Conservation (phyloP, 192 early-diverging fungal genomes). For the Paraglomus occultum region DNA sequence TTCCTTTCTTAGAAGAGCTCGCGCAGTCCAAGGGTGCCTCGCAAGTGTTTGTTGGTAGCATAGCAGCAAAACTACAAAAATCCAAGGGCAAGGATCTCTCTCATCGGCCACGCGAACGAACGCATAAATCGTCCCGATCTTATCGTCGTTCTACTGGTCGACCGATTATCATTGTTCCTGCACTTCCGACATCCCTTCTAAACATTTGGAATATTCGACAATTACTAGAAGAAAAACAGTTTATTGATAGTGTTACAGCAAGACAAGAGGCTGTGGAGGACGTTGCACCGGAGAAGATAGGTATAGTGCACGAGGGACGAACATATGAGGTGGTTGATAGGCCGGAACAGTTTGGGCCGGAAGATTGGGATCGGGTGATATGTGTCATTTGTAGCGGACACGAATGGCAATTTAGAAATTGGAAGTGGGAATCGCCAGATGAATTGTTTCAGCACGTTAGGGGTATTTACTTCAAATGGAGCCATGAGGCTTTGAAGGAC, state of each 20-base stretch:
- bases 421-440: slow-evolving; percentile 82
- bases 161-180: slow-evolving; percentile 94
- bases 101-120: too few relatives aligned
- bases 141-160: slow-evolving; percentile 33
- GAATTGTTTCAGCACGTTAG: slow-evolving; percentile 78
- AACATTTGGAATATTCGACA: slow-evolving; percentile 88
- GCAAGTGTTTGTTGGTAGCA: too few relatives aligned
- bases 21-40: too few relatives aligned
- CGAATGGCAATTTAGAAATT: slow-evolving; percentile 93
- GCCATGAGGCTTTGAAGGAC: slow-evolving; percentile 43
- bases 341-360: slow-evolving; percentile 63
- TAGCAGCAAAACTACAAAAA: too few relatives aligned
- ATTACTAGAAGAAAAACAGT: slow-evolving; percentile 76
- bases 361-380: slow-evolving; percentile 87
- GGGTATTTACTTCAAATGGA: slow-evolving; percentile 63
- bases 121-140: too few relatives aligned
- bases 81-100: too few relatives aligned
- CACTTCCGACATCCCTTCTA: slow-evolving; percentile 75
- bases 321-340: slow-evolving; percentile 82
- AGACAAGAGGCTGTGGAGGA: slow-evolving; percentile 67
- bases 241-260: slow-evolving; percentile 59
- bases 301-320: slow-evolving; percentile 53
- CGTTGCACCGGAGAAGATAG: slow-evolving; percentile 59
- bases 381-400: slow-evolving; percentile 91
- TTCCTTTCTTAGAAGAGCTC: too few relatives aligned